Base-by-base conservation (phyloP, 768 basidiomycete genomes). In the Collybia sp. region DNA sequence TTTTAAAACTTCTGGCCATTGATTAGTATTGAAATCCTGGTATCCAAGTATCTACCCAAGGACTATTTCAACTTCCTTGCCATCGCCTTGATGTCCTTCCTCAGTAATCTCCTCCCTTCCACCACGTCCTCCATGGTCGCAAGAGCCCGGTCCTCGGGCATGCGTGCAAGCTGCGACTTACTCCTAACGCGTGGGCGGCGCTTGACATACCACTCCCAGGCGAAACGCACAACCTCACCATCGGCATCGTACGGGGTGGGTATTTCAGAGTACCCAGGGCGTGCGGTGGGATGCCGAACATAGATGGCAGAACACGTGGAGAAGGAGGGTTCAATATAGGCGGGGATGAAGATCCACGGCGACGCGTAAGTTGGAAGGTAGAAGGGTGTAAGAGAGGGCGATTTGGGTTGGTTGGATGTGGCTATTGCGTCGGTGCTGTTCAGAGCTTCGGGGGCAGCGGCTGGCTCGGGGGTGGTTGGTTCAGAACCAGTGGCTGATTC, bases 221-320 rank as follows among this genome's bases (percentile, higher is more conserved):
- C 86, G 47, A 91, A 77, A 47, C 91, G 83, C 50, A 98, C 78
- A 11, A 96, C 74, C 53, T 94, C 89, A 13, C 96, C 96, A 57
- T 96, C 94, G 0, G 96, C 93, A 51, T 94, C 92, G 64, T 88
- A 98, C 2, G 96, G 96, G 3, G 89, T 90, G 5, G 95, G 92
- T 32, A 99, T 87, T 65, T 99, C 96, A 12, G 87, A 90, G 67
- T 95, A 93, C 5, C 89, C 89, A 0, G 93, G 91, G n/a, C 93
- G 82, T 0, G 95, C 96, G 0, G 94, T 96, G 6, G 96, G 96
- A 58, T 98, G 93, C 32, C 96, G 88, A 30, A 98, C 80, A 61
- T 95, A 98, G 43, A 97, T 73, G 12, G 85, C 85, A 1, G 93
- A 91, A 64, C 95, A 97, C 9, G 93, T 92, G 40, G 77, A 59